Conservation (phyloP, 2,329 filamentous ascomycete genomes). For the Sclerotinia sclerotiorum region DNA sequence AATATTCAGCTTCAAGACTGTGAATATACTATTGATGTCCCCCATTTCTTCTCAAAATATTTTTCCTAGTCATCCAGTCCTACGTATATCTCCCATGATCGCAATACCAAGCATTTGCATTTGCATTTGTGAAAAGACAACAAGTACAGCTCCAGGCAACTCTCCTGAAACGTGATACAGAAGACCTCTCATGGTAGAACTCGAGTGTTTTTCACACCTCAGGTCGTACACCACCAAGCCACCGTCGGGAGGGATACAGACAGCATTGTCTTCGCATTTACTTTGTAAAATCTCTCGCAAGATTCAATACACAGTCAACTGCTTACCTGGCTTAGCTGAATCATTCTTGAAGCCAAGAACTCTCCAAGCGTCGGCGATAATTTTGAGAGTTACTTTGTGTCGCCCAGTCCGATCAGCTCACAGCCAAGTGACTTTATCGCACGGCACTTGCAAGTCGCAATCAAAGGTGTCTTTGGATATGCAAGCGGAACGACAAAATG, state of each 20-base stretch:
- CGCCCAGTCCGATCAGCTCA: background rate
- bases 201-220: background rate
- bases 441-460: background rate
- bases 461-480: background rate
- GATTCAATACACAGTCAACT: background rate
- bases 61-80: background rate
- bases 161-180: background rate
- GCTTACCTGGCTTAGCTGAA: background rate
- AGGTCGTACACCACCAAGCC: background rate
- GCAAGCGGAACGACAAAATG: background rate
- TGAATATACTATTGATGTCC: background rate
- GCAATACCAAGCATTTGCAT: background rate
- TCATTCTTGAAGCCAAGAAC: background rate
- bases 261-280: too few species aligned
- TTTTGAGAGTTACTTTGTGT: background rate
- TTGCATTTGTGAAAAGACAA: background rate
- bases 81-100: background rate
- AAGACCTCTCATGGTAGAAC: background rate
- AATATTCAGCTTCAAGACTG: background rate
- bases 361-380: background rate
- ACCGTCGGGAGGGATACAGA: background rate
- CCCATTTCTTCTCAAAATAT: background rate
- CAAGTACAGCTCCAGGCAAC: background rate
- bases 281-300: background rate
- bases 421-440: constrained; percentile 3